Conservation (phyloP, 495 filamentous ascomycete species). For the Podospora fimiseda region DNA sequence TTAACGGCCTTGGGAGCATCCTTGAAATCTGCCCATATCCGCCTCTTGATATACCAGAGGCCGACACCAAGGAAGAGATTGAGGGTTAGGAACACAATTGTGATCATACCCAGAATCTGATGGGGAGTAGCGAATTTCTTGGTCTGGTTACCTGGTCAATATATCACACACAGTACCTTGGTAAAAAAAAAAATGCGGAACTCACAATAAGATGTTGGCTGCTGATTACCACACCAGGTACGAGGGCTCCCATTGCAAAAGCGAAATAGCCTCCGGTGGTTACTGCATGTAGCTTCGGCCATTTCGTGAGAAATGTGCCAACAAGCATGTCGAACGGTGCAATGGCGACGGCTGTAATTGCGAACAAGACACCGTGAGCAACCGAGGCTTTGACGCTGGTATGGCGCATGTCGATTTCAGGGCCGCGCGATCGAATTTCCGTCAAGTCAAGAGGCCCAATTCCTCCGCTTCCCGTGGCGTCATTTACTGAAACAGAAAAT, state of each 20-base stretch:
- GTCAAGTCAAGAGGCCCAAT: conserved; percentile 3
- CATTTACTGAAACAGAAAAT: conserved; percentile 48
- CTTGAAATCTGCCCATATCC: too few species aligned
- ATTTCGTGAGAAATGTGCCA: conserved; percentile 38
- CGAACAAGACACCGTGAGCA: conserved; percentile 49
- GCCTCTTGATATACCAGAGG: conserved; percentile 43
- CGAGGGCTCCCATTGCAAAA: conserved; percentile 41
- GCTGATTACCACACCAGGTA: conserved; percentile 45
- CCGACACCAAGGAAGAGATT: conserved; percentile 45
- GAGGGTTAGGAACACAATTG: conserved; percentile 40
- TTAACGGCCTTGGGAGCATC: conserved; percentile 6
- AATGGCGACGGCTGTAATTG: conserved; percentile 44
- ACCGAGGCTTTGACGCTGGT: conserved; percentile 20
- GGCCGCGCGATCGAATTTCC: conserved; percentile 13
- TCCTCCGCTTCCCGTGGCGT: conserved; percentile 38
- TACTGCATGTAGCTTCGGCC: conserved; percentile 43
- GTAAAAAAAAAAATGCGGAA: conserved; percentile 1
- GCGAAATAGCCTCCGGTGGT: conserved; percentile 40
- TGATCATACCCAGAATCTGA: conserved; percentile 53
- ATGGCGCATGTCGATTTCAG: conserved; percentile 20
- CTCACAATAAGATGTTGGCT: conserved; percentile 46
- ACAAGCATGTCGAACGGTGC: conserved; percentile 51
- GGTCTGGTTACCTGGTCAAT: conserved; percentile 25
- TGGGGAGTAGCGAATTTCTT: conserved; percentile 48
- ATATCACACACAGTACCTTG: background rate